phyloP scores from a whole-genome alignment of 306 rosid genomes.

The Sicyos edulis region DNA sequence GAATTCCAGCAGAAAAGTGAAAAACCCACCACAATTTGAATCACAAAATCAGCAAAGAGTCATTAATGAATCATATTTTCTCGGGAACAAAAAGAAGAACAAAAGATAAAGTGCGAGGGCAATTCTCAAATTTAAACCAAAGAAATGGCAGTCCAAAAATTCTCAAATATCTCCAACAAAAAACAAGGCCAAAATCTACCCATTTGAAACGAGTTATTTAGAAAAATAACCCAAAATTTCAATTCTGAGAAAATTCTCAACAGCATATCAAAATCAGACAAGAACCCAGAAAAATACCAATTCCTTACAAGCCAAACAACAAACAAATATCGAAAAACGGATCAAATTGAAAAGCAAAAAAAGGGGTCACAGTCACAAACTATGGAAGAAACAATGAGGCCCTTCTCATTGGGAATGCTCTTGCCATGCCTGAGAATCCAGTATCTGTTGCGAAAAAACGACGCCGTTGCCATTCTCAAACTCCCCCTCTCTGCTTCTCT shows the following conservation, averaged over 20 bases:
- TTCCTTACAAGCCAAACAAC: not conserved
- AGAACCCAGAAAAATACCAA: not conserved
- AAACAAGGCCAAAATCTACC: not conserved
- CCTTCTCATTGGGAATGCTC: conserved; percentile 81
- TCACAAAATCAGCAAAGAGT: conserved; percentile 6
- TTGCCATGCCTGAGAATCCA: conserved; percentile 87
- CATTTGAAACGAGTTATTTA: not conserved
- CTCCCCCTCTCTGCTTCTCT: not conserved
- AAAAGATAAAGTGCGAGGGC: not conserved
- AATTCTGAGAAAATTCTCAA: not conserved
- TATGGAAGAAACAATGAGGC: conserved; percentile 73
- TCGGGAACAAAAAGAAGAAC: not conserved
- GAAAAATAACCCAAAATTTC: not conserved
- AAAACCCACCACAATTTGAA: not conserved
- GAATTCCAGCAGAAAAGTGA: not conserved
- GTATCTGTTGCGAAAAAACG: conserved; percentile 46
- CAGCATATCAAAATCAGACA: not conserved
- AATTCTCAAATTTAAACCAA: not conserved
- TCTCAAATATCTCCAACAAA: not conserved
- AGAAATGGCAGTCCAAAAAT: not conserved
- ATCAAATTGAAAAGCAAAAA: not conserved
- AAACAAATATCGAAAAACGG: not conserved
- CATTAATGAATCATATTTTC: not conserved
- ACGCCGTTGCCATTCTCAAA: conserved; percentile 30
- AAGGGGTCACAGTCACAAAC: conserved; percentile 23